Evolutionary conservation across 2,329 filamentous ascomycete species (phyloP).

Genomic region (Cadophora sp.): DNA sequence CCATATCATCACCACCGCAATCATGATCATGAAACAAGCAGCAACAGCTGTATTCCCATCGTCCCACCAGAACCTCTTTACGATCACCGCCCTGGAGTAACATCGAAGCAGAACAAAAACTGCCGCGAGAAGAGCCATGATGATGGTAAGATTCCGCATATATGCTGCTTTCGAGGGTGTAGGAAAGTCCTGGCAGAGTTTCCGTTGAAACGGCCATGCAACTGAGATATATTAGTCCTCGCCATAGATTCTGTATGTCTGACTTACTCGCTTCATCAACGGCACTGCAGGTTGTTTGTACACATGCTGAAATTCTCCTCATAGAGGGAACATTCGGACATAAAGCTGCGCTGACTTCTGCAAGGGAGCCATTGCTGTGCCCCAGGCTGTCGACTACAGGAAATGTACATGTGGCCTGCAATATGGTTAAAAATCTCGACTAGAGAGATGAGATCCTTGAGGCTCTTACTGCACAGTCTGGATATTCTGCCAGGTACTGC

Average conservation of each 20-base stretch:
- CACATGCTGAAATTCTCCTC: neutral
- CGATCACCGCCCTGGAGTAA: neutral
- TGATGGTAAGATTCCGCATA: conserved; percentile 5
- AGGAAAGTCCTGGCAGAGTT: neutral
- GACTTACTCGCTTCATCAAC: neutral
- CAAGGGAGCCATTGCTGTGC: neutral
- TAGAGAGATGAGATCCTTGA: too few relatives aligned
- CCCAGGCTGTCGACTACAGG: neutral
- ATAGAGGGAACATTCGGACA: neutral
- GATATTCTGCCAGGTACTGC: neutral
- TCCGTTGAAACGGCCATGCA: conserved; percentile 1
- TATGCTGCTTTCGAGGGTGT: neutral
- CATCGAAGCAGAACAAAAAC: conserved; percentile 1
- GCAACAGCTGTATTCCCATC: conserved; percentile 8
- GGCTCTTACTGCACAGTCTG: conserved; percentile 4
- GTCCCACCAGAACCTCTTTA: conserved; percentile 10
- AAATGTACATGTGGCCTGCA: neutral
- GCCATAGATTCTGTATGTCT: neutral
- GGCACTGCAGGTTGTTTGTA: neutral
- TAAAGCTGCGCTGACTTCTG: neutral
- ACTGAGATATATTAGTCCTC: neutral
- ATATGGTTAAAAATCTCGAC: neutral
- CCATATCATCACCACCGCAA: conserved; percentile 8
- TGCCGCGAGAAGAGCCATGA: conserved; percentile 1
- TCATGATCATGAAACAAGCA: conserved; percentile 10